Conservation (phyloP, 441 rosid species). For the Populus trichocarpa region DNA sequence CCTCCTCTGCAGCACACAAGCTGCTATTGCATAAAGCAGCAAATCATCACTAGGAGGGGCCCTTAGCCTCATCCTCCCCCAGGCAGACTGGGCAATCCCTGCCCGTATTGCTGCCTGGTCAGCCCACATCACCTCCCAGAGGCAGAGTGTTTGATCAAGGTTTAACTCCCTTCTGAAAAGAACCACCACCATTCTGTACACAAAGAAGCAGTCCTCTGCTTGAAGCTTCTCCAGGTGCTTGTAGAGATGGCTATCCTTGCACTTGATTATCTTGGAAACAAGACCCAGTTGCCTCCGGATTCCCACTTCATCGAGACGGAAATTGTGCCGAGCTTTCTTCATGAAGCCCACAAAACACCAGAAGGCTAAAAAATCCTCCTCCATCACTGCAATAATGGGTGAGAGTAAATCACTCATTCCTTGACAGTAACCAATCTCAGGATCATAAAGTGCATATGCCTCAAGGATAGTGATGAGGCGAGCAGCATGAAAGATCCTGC, state of each 20-base stretch:
- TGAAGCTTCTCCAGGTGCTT: slow-evolving; percentile 78
- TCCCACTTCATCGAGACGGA: slow-evolving; percentile 83
- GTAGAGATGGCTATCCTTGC: slow-evolving; percentile 69
- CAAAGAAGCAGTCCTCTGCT: slow-evolving; percentile 89
- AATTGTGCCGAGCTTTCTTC: slow-evolving; percentile 85
- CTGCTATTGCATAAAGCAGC: slow-evolving; percentile 89
- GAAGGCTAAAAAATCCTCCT: slow-evolving; percentile 72
- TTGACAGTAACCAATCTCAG: slow-evolving; percentile 89
- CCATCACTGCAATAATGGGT: slow-evolving; percentile 59
- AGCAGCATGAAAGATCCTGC: slow-evolving; percentile 79
- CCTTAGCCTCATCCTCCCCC: slow-evolving; percentile 71
- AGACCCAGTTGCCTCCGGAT: slow-evolving; percentile 69
- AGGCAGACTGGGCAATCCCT: slow-evolving; percentile 62
- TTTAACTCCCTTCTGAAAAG: slow-evolving; percentile 74
- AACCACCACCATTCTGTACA: slow-evolving; percentile 93
- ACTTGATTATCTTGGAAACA: slow-evolving; percentile 73
- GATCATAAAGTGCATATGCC: slow-evolving; percentile 82
- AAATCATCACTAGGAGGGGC: slow-evolving; percentile 88
- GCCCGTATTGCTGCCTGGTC: slow-evolving; percentile 84
- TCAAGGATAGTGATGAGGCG: slow-evolving; percentile 81
- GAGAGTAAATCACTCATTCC: slow-evolving; percentile 94
- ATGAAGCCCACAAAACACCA: slow-evolving; percentile 90
- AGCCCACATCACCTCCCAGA: slow-evolving; percentile 97
- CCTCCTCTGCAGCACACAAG: slow-evolving; percentile 85
- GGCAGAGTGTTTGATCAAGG: slow-evolving; percentile 74